Conservation (phyloP, 1,284 basidiomycete species). For the Cutaneotrichosporon dermatis region DNA sequence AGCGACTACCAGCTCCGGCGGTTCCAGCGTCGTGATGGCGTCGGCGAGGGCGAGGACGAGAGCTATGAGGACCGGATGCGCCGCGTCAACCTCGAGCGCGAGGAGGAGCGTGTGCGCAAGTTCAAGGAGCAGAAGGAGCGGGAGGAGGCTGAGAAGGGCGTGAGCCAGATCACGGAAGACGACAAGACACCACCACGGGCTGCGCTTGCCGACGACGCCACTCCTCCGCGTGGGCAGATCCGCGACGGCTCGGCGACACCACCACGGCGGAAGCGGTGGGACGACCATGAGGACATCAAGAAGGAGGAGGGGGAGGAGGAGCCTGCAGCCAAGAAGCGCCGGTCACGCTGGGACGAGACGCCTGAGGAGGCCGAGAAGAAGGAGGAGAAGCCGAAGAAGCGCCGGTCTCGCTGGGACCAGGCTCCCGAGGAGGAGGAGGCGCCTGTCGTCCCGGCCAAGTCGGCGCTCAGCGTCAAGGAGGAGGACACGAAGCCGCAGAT, state of each 20-base stretch:
- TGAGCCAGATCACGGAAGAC: constrained; percentile 50
- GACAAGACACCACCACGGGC: constrained; percentile 36
- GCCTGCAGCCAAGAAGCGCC: constrained; percentile 77
- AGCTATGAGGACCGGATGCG: constrained; percentile 97
- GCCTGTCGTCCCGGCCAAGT: neutral
- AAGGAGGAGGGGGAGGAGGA: constrained; percentile 41
- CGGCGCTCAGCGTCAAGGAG: constrained; percentile 23
- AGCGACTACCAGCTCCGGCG: constrained; percentile 92
- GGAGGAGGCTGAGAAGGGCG: constrained; percentile 56
- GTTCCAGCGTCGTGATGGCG: constrained; percentile 64
- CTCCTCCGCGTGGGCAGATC: constrained; percentile 42
- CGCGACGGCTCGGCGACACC: constrained; percentile 58
- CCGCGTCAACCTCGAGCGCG: constrained; percentile 82
- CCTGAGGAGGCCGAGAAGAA: constrained; percentile 41
- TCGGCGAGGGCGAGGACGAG: constrained; percentile 60
- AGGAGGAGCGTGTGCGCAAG: constrained; percentile 77
- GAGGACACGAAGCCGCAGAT: constrained; percentile 48
- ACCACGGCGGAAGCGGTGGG: constrained; percentile 81
- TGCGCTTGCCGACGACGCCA: constrained; percentile 19
- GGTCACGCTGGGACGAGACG: constrained; percentile 96
- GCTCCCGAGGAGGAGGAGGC: constrained; percentile 29
- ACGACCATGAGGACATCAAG: constrained; percentile 51
- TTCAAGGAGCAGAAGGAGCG: constrained; percentile 79
- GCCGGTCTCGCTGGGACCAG: constrained; percentile 57
- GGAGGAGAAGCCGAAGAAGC: constrained; percentile 66